A percentile compares a stretch with the other conserved stretches of the same genome.
These are phyloP conservation scores for Vigna reflexopilosa DNA, from an alignment of 306 rosid species.

Conservation along the genomic window DNA sequence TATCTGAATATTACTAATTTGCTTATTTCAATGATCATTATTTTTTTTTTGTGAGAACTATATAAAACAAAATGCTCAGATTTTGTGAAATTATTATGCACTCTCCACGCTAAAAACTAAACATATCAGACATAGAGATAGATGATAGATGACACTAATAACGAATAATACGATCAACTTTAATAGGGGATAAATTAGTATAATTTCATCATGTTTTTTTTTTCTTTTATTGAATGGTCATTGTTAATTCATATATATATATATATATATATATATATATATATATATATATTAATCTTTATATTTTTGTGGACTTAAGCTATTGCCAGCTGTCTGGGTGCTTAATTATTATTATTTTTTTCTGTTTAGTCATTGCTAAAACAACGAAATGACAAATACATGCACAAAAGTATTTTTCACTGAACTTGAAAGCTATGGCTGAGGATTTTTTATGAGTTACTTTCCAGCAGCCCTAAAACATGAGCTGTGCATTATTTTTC, in stretches of 20 bases:
- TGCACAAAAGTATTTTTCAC: conserved; percentile 1
- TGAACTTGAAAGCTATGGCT: not conserved
- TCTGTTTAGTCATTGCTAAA: not conserved
- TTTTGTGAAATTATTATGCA: no score
- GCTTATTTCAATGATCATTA: not conserved
- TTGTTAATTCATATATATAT: conserved; percentile 1
- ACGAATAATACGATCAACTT: no score
- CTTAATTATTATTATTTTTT: not conserved
- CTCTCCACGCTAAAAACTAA: no score
- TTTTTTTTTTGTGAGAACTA: no score
- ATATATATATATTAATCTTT: no score
- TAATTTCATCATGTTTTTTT: no score
- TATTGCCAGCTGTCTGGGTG: not conserved
- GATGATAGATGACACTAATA: no score
- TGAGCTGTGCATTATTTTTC: not conserved
- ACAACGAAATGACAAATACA: not conserved
- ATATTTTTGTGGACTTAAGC: not conserved
- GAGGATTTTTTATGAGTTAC: not conserved
- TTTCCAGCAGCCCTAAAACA: not conserved
- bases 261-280: no score
- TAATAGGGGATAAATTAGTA: no score
- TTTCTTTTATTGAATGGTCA: not conserved
- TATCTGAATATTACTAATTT: not conserved
- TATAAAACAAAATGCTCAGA: no score
- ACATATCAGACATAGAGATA: no score